Base-by-base conservation (phyloP, 306 rosid genomes). In the Lupinus albus region DNA sequence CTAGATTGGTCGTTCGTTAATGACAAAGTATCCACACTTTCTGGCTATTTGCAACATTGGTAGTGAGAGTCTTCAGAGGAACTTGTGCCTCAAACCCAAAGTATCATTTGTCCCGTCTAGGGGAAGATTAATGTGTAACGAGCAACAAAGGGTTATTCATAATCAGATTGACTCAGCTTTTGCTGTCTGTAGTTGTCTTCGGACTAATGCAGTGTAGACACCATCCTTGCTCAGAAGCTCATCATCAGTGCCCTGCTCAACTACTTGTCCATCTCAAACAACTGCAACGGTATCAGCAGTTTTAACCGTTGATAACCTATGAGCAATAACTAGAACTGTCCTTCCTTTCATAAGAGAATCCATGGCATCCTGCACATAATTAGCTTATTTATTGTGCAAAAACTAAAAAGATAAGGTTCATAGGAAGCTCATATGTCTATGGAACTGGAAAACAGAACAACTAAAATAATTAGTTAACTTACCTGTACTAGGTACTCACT, bases 401-500 rank as follows among this genome's bases (percentile, higher is more conserved):
- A 38, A 51, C 8, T 4, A 16, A 39, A 39, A 20, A 50, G 39
- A 38, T 6, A 33, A 33, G 38, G 4, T 25, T 58, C 28, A n/a
- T 25, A 41, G 2, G 6, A 47, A 63, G 67, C 48, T 60, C 61
- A 36, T 58, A 42, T 50, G 73, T 18, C 53, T 42, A 39, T 58
- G 42, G 59, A 68, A 41, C 10, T 4, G 12, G 56, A 63, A 68
- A 67, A 53, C 20, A 14, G 45, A 57, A 57, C 54, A 16, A 15
- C 7, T 0, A 45, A 17, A 18, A 16, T 5, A 33, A 25, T 35
- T 6, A 39, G 42, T 60, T 21, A 42, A 18, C 62, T 70, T 58
- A 74, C 93, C 81, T 87, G 93, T 51, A 87, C 93, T 42, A 87
- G 83, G 77, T 82, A 82, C 72, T 87, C 93, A 13, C 93, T 87